These are phyloP conservation scores for Malus sieversii DNA, from an alignment of 306 rosid genomes.

Conservation along the genomic window DNA sequence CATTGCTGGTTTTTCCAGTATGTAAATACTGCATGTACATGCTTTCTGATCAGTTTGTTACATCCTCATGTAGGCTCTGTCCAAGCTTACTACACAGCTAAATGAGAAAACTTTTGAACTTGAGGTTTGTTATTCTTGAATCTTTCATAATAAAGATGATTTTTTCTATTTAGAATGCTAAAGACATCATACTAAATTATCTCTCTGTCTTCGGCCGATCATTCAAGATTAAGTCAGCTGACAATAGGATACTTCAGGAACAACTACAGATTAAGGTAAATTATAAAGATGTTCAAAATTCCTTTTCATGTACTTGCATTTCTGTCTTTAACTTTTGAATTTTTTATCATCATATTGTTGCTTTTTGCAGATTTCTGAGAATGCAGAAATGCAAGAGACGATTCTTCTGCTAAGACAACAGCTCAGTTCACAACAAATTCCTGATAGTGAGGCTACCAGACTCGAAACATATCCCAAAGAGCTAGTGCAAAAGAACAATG, in stretches of 20 bases:
- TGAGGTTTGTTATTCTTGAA: constrained; percentile 54
- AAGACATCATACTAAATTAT: constrained; percentile 23
- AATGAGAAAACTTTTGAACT: constrained; percentile 74
- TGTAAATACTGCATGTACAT: neutral
- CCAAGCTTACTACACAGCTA: constrained; percentile 61
- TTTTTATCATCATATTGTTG: neutral
- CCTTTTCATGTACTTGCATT: constrained; percentile 7
- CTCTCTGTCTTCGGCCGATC: constrained; percentile 19
- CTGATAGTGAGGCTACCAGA: constrained; percentile 21
- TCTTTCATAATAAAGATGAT: constrained; percentile 15
- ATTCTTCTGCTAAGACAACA: constrained; percentile 57
- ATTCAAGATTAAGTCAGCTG: constrained; percentile 76
- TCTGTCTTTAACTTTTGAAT: neutral
- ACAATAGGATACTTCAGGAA: constrained; percentile 85
- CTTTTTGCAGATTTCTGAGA: constrained; percentile 47
- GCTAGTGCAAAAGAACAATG: constrained; percentile 21
- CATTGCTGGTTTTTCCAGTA: neutral
- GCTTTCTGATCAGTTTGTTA: constrained; percentile 17
- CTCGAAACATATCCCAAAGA: constrained; percentile 18
- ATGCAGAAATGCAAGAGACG: constrained; percentile 66
- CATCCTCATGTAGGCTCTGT: constrained; percentile 45
- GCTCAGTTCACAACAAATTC: constrained; percentile 29
- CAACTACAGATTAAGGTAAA: constrained; percentile 70
- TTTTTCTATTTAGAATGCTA: neutral
- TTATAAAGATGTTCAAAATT: neutral